Conservation (phyloP, 805 yeast species). For the Cyberlindnera xylosilytica region DNA sequence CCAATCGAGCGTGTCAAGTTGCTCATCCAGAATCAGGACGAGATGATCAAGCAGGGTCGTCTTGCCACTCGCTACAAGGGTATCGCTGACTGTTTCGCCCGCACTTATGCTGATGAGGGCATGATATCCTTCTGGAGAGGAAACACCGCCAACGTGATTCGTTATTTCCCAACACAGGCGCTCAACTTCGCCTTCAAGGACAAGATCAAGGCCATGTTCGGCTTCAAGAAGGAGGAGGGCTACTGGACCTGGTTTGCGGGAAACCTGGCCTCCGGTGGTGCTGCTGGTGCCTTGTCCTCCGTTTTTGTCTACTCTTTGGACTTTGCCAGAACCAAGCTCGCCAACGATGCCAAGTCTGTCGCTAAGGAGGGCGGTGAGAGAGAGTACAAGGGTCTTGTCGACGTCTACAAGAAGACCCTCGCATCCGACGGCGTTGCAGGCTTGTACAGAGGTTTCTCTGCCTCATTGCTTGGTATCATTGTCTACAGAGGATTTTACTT, state of each 20-base stretch:
- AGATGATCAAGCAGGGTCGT: slow-evolving; percentile 98
- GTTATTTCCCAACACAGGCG: slow-evolving; percentile 99
- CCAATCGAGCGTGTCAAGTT: slow-evolving; percentile 97
- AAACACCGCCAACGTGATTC: slow-evolving; percentile 97
- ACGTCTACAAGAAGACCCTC: slow-evolving; percentile 93
- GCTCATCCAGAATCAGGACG: slow-evolving; percentile 96
- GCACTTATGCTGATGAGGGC: slow-evolving; percentile 95
- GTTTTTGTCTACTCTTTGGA: slow-evolving; percentile 94
- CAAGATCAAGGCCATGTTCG: slow-evolving; percentile 91
- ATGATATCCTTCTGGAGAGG: slow-evolving; percentile 96
- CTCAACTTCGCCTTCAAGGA: slow-evolving; percentile 98
- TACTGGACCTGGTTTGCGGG: slow-evolving; percentile 95
- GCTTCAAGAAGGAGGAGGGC: slow-evolving; percentile 94
- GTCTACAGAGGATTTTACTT: slow-evolving; percentile 99
- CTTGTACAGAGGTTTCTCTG: slow-evolving; percentile 99
- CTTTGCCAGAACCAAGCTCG: slow-evolving; percentile 98
- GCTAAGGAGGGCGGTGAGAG: slow-evolving; percentile 78
- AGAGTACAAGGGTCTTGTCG: slow-evolving; percentile 95
- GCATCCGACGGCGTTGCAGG: slow-evolving; percentile 97
- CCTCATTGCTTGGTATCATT: slow-evolving; percentile 95
- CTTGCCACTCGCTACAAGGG: slow-evolving; percentile 82
- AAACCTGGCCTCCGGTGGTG: slow-evolving; percentile 98
- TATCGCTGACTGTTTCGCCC: slow-evolving; percentile 88
- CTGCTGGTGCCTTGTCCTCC: slow-evolving; percentile 95
- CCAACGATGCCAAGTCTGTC: slow-evolving; percentile 96